Evolutionary conservation across 2,329 filamentous ascomycete genomes (phyloP), one percentile per base, ranked within the genome.

Genomic region (Xylariaceae sp.): DNA sequence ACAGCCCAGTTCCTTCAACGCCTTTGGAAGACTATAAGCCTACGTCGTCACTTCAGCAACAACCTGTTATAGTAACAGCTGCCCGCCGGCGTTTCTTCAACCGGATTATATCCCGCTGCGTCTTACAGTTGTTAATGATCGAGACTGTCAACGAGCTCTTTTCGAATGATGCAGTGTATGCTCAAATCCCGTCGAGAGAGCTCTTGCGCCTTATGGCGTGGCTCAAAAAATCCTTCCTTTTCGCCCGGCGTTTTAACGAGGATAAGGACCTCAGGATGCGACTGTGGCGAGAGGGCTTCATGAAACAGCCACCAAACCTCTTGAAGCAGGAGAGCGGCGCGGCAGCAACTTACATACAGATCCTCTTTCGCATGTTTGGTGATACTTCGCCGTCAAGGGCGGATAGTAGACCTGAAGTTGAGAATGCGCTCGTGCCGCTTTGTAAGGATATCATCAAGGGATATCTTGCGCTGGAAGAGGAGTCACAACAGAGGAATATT

Each of bases 131-230:
- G 2, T 83, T 99, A 56, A 99, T 99, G 90, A 99, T 99, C 61
- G 95, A 99, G 69, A 99, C 95, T 0, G 95, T 99, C 39, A 95
- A 95, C 63, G 95, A 99, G 69, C 83, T 99, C 43, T 99, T 99
- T 74, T 95, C 90, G 60, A 99, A 97, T 68, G 91, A 97, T 65
- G 83, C 88, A 1, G 95, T 99, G 14, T 99, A 99, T 66, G 79
- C 85, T 6, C 85, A 95, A 66, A 99, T 99, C 36, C 95, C 94
- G 0, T 96, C 90, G 0, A 75, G 81, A 10, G 90, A 97, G 65
- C 82, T 99, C 0, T 77, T 99, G 17, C 85, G 91, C 2, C 77
- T 99, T 12, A 99, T 99, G 95, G 83, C 82, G 1, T 78, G 99
- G 1, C 78, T 99, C 30, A 99, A 99, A 72, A 94, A 95, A 66